Conservation (phyloP, 208 protist species). For the Trypanosoma rangeli region DNA sequence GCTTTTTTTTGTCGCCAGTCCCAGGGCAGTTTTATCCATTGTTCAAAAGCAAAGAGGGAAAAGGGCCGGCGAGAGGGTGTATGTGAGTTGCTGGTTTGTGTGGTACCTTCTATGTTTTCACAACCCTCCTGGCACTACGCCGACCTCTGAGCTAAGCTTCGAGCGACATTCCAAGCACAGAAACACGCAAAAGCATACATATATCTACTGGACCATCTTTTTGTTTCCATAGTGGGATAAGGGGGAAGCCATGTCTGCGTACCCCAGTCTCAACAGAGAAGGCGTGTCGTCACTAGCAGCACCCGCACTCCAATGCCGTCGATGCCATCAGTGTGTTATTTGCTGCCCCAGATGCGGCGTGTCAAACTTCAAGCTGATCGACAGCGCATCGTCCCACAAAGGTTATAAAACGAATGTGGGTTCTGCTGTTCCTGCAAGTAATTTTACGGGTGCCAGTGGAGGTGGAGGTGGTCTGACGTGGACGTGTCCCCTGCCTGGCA, state of each 20-base stretch:
- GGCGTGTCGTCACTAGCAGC: not conserved
- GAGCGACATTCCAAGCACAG: no score
- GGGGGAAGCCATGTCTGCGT: not conserved
- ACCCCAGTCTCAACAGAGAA: not conserved
- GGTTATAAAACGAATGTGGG: not conserved
- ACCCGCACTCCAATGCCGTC: conserved; percentile 15
- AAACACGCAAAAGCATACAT: no score
- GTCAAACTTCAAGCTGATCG: conserved; percentile 6
- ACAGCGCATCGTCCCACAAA: not conserved
- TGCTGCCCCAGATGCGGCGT: conserved; percentile 24
- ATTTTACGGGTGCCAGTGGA: not conserved
- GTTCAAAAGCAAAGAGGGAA: no score
- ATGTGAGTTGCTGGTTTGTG: no score
- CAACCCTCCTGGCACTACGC: no score
- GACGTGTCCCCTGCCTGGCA: not conserved
- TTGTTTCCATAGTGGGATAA: not conserved
- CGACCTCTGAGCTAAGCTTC: no score
- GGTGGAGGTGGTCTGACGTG: not conserved
- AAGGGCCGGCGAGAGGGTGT: no score
- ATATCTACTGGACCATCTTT: not conserved
- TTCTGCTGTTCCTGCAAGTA: not conserved
- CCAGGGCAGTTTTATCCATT: no score
- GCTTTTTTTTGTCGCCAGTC: no score
- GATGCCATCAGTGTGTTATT: conserved; percentile 15
- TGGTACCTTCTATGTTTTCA: no score